Percentiles rank a stretch among this genome's conserved stretches.
phyloP scores from a whole-genome alignment of 768 basidiomycete genomes.

The Kwoniella pini region DNA sequence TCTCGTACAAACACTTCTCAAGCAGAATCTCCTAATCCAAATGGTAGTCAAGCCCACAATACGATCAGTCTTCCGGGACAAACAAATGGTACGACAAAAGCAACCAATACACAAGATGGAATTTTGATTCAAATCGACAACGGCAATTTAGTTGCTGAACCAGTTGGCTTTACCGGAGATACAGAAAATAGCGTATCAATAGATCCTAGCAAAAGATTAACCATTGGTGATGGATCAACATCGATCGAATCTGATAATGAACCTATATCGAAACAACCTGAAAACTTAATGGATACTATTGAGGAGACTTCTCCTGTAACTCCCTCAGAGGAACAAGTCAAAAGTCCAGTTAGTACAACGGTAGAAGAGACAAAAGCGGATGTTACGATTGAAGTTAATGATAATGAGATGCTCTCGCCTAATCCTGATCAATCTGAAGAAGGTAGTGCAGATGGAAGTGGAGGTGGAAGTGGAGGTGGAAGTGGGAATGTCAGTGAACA shows the following conservation, averaged over 20 bases:
- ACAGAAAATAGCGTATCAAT: conserved; percentile 2
- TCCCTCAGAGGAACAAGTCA: background rate
- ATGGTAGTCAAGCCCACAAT: background rate
- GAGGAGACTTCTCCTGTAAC: conserved; percentile 7
- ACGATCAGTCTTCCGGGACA: background rate
- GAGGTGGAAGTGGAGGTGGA: background rate
- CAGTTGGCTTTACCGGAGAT: conserved; percentile 16
- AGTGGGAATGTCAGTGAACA: background rate
- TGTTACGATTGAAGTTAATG: background rate
- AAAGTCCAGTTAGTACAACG: background rate
- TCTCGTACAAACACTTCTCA: conserved; percentile 21
- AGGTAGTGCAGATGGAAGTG: background rate
- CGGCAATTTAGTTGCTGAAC: conserved; percentile 29
- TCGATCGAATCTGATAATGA: background rate
- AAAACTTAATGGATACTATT: conserved; percentile 14
- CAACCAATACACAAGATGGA: conserved; percentile 16
- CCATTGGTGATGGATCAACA: background rate
- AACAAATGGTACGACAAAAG: conserved; percentile 4
- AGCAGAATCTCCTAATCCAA: background rate
- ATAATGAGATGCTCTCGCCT: background rate
- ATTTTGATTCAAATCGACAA: conserved; percentile 29
- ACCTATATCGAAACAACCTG: background rate
- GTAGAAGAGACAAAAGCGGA: background rate
- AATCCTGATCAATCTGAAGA: background rate
- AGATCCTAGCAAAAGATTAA: conserved; percentile 1